These are phyloP conservation scores for Aspergillus asperescens DNA, from an alignment of 495 filamentous ascomycete species.

Conservation along the genomic window DNA sequence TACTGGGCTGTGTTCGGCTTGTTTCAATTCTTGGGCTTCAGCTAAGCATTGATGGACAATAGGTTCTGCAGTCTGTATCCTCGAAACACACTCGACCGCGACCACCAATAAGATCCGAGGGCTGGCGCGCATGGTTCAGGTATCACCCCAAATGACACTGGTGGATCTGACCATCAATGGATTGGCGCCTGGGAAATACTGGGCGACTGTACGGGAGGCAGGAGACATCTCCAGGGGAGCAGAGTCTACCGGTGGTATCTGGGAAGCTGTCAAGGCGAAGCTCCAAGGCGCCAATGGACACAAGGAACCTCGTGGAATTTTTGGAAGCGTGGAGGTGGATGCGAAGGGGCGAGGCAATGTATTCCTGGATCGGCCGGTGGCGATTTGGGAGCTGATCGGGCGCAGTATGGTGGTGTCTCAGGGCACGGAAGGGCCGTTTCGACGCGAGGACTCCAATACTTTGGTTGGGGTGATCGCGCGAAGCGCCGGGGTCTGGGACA, in stretches of 20 bases:
- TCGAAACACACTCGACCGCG: constrained; percentile 73
- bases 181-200: constrained; percentile 74
- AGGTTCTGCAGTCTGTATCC: constrained; percentile 93
- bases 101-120: constrained; percentile 64
- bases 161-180: constrained; percentile 86
- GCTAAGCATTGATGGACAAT: neutral
- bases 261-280: constrained; percentile 55
- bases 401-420: constrained; percentile 78
- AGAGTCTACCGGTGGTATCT: constrained; percentile 74
- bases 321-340: constrained; percentile 70
- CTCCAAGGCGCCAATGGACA: constrained; percentile 38
- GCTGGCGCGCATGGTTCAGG: constrained; percentile 75
- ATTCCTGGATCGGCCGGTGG: constrained; percentile 73
- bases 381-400: constrained; percentile 94
- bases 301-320: constrained; percentile 54
- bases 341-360: constrained; percentile 59
- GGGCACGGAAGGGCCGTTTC: constrained; percentile 42
- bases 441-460: constrained; percentile 70
- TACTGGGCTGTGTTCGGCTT: neutral
- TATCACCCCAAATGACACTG: constrained; percentile 67
- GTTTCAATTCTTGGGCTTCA: neutral
- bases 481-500: constrained; percentile 96
- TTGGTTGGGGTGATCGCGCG: constrained; percentile 88
- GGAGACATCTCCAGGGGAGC: constrained; percentile 86
- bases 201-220: constrained; percentile 74